Evolutionary conservation across 768 basidiomycete species (phyloP).

Genomic region (Gelatoporia subvermispora): DNA sequence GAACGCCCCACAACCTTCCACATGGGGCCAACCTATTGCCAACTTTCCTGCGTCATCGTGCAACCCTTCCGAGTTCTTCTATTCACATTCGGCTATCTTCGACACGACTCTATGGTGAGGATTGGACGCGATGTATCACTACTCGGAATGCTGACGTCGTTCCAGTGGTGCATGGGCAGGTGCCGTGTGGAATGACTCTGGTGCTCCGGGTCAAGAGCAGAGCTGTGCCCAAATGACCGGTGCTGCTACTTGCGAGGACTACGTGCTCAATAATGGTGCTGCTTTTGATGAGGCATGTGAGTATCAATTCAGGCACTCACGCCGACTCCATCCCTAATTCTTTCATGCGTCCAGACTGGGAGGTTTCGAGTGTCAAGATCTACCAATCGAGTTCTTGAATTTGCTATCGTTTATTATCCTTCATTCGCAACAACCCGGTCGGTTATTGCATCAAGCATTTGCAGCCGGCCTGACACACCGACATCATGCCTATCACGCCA

Average conservation of each 20-base stretch:
- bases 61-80: constrained; percentile 75
- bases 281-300: constrained; percentile 74
- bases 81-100: constrained; percentile 72
- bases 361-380: constrained; percentile 69
- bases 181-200: constrained; percentile 64
- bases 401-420: no score
- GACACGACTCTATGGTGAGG: constrained; percentile 80
- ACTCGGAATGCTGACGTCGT: constrained; percentile 4
- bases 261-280: constrained; percentile 65
- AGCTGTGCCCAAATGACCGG: constrained; percentile 85
- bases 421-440: no score
- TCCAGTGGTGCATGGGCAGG: constrained; percentile 87
- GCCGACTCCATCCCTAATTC: constrained; percentile 1
- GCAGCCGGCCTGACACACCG: no score
- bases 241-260: constrained; percentile 73
- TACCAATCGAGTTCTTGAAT: constrained; percentile 43
- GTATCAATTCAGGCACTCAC: constrained; percentile 26
- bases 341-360: constrained; percentile 57
- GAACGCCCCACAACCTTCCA: constrained; percentile 67
- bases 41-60: constrained; percentile 74
- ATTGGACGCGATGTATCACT: constrained; percentile 4
- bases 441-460: no score
- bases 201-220: constrained; percentile 79
- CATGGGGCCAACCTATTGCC: constrained; percentile 77
- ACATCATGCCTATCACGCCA: no score